Evolutionary conservation across 225 moss, liverwort and hornwort genomes (phyloP).

Genomic region (Polytrichum formosum): DNA sequence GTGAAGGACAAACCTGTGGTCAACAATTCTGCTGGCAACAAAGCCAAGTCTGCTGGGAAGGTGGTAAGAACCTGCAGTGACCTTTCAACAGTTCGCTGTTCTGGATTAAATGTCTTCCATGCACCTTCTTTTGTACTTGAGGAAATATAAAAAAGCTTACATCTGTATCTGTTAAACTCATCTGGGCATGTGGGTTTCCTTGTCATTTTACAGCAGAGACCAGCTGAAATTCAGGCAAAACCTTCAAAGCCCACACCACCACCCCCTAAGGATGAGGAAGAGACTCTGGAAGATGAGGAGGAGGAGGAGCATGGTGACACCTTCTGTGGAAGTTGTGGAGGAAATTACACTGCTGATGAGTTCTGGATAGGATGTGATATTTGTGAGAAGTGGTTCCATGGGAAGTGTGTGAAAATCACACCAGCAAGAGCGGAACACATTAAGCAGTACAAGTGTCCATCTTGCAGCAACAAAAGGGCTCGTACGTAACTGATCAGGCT

Average conservation of each 20-base stretch:
- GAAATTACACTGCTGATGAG: conserved; percentile 59
- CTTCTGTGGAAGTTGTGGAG: conserved; percentile 55
- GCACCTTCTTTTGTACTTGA: background rate
- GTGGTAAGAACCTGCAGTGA: conserved; percentile 33
- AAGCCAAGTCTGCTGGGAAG: conserved; percentile 54
- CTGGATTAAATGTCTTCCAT: background rate
- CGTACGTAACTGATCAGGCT: conserved; percentile 65
- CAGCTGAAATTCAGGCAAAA: conserved; percentile 33
- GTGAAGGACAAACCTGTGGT: conserved; percentile 55
- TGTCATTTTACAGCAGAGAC: conserved; percentile 18
- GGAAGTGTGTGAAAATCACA: conserved; percentile 67
- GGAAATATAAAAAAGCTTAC: background rate
- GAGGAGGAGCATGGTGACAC: conserved; percentile 58
- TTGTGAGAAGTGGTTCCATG: conserved; percentile 72
- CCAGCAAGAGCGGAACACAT: conserved; percentile 70
- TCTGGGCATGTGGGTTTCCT: conserved; percentile 2
- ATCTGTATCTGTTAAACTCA: conserved; percentile 8
- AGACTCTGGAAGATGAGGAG: conserved; percentile 49
- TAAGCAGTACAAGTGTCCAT: conserved; percentile 73
- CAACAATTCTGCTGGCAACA: conserved; percentile 49
- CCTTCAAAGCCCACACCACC: conserved; percentile 53
- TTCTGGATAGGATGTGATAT: conserved; percentile 74
- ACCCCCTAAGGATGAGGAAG: conserved; percentile 57
- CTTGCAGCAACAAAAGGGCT: conserved; percentile 75
- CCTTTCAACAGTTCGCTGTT: background rate